Evolutionary conservation across 305 asterid genomes (phyloP).

Genomic region (Fraxinus albicans): DNA sequence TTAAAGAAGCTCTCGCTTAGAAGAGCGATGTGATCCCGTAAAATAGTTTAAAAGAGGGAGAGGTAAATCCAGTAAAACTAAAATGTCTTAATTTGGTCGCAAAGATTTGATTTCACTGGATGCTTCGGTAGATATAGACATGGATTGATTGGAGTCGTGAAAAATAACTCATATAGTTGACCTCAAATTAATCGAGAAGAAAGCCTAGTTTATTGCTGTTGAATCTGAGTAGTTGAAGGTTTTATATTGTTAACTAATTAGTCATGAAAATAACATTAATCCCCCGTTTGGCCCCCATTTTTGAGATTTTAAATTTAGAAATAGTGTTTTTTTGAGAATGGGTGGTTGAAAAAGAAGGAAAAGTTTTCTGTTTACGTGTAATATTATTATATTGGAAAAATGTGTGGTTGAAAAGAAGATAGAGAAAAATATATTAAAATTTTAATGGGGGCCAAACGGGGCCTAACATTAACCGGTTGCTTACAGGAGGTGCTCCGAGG

Average conservation of each 20-base stretch:
- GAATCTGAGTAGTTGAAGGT: background rate
- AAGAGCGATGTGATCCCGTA: background rate
- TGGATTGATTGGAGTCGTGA: background rate
- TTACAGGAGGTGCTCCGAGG: slow-evolving; percentile 95
- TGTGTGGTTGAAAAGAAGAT: background rate
- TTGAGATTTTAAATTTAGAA: background rate
- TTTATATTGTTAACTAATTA: background rate
- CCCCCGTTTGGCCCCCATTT: background rate
- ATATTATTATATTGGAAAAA: too few species aligned
- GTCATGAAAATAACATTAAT: background rate
- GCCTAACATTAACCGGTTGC: slow-evolving; percentile 25
- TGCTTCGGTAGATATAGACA: background rate
- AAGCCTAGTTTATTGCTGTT: background rate
- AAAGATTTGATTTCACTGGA: background rate
- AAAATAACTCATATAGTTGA: background rate
- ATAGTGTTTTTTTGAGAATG: background rate
- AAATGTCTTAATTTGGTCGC: background rate
- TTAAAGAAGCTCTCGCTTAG: background rate
- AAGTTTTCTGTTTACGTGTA: background rate
- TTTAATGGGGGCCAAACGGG: background rate
- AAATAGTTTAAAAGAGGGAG: background rate
- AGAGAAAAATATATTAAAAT: too few species aligned
- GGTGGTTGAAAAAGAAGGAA: background rate
- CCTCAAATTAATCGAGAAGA: background rate
- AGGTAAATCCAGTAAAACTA: background rate